A percentile compares a stretch with the other conserved stretches of the same genome.
These are phyloP conservation scores for Phaffomyces thermotolerans DNA, from an alignment of 805 yeast species.

Conservation along the genomic window DNA sequence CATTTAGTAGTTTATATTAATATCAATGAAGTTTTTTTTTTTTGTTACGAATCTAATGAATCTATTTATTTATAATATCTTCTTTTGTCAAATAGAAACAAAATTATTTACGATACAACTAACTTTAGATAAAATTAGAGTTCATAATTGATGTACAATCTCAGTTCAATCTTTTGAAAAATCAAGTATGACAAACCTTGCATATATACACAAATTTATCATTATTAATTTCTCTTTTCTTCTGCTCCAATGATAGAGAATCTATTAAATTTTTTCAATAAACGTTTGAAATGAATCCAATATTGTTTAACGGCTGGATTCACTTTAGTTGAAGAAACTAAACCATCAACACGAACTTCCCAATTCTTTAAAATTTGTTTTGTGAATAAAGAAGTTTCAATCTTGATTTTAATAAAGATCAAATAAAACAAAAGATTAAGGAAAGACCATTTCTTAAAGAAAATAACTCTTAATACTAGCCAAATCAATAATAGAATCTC, in stretches of 20 bases:
- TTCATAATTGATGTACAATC: too few species aligned
- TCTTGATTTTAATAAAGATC: constrained; percentile 68
- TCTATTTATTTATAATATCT: too few species aligned
- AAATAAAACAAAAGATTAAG: constrained; percentile 46
- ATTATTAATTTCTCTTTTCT: background rate
- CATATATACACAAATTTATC: too few species aligned
- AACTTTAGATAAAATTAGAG: too few species aligned
- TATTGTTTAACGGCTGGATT: constrained; percentile 41
- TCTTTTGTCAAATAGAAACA: too few species aligned
- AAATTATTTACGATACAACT: too few species aligned
- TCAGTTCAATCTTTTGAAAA: too few species aligned
- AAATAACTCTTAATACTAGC: constrained; percentile 44
- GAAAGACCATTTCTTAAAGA: constrained; percentile 61
- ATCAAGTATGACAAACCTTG: too few species aligned
- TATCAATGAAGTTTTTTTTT: too few species aligned
- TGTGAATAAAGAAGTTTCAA: constrained; percentile 67
- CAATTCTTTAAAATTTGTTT: constrained; percentile 59
- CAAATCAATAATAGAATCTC: constrained; percentile 41
- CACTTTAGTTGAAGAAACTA: constrained; percentile 44
- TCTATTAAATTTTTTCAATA: constrained; percentile 15
- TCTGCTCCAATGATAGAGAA: constrained; percentile 13
- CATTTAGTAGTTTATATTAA: too few species aligned
- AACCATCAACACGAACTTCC: constrained; percentile 60
- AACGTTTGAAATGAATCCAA: constrained; percentile 43
- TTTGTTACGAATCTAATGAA: too few species aligned